These are phyloP conservation scores for Mixia osmundae DNA, from an alignment of 1,284 basidiomycete genomes.

Conservation along the genomic window DNA sequence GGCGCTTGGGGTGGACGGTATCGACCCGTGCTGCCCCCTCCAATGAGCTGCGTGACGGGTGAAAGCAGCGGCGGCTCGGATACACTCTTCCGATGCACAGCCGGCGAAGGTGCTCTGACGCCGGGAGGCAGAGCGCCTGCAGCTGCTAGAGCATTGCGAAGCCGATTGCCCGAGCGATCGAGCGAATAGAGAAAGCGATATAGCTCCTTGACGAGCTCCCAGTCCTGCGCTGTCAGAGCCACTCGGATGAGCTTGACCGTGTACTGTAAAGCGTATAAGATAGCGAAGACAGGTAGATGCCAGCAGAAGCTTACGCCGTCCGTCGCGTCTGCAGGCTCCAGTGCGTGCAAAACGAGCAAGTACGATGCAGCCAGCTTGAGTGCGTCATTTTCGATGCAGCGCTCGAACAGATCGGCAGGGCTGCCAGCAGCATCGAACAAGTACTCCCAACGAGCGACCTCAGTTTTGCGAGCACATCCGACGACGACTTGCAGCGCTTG, in stretches of 20 bases:
- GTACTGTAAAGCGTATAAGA: conserved; percentile 27
- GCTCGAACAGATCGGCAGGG: conserved; percentile 51
- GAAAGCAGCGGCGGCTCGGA: too few relatives aligned
- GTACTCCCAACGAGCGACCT: conserved; percentile 68
- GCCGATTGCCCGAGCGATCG: conserved; percentile 44
- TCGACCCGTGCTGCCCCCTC: too few relatives aligned
- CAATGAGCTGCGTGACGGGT: too few relatives aligned
- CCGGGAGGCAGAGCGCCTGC: conserved; percentile 17
- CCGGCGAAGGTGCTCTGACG: not conserved
- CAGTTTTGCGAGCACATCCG: conserved; percentile 87
- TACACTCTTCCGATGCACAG: too few relatives aligned
- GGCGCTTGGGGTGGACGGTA: too few relatives aligned
- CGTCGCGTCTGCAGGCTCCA: conserved; percentile 65
- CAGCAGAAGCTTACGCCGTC: conserved; percentile 20
- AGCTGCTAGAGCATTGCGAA: conserved; percentile 26
- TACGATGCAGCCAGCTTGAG: conserved; percentile 82
- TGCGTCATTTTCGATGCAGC: conserved; percentile 46
- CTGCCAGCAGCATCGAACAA: conserved; percentile 77
- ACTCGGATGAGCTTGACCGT: conserved; percentile 49
- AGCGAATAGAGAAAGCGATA: conserved; percentile 76
- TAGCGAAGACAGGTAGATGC: too few relatives aligned
- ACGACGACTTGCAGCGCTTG: conserved; percentile 78
- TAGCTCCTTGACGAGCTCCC: conserved; percentile 56
- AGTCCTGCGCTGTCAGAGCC: conserved; percentile 41
- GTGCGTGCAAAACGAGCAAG: conserved; percentile 71